Evolutionary conservation across 164 flowering plant species (phyloP), one percentile per base, ranked within the genome.

Genomic region (Saururus chinensis): DNA sequence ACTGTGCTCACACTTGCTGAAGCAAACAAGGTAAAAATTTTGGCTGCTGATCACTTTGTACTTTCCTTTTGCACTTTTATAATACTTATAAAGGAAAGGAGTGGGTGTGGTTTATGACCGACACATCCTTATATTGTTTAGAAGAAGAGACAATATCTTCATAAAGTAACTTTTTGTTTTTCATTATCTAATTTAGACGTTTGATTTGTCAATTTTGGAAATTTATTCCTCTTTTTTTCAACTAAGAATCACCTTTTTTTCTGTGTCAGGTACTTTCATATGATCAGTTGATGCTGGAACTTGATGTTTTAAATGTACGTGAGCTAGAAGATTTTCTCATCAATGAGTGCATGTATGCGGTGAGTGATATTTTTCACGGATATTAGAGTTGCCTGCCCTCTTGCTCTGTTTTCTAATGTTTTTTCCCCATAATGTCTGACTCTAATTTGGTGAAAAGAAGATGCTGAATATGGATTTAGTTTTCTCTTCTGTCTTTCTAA

Each of bases 341-440:
- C 61, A 92, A 88, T 74, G 96, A 93, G 70, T 90, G 99, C 82
- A 93, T 93, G 92, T 93, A 90, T 83, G 84, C 82, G 85, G 98
- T 93, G 84, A 24, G 97, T 76, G 17, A 12, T 45, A 19, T 60
- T 66, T 62, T 53, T 56, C 61, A 23, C 6, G 8, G 11, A 9
- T 16, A 21, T 21, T n/a, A 12, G 14, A 17, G 17, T 12, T 17
- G 11, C 17, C 13, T 45, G 4, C 17, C 14, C 12, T 41, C 11
- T 41, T 41, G n/a, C n/a, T n/a, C n/a, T n/a, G n/a, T n/a, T n/a
- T n/a, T n/a, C n/a, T n/a, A n/a, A n/a, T n/a, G n/a, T 30, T 30
- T 30, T 30, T 30, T 30, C 6, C 6, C 37, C 6, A 6, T 30
- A 30, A 30, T 30, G 4, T 30, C 37, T 30, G 37, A 30, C 37